Conservation (phyloP, 2,329 filamentous ascomycete genomes). For the Didymella exigua region DNA sequence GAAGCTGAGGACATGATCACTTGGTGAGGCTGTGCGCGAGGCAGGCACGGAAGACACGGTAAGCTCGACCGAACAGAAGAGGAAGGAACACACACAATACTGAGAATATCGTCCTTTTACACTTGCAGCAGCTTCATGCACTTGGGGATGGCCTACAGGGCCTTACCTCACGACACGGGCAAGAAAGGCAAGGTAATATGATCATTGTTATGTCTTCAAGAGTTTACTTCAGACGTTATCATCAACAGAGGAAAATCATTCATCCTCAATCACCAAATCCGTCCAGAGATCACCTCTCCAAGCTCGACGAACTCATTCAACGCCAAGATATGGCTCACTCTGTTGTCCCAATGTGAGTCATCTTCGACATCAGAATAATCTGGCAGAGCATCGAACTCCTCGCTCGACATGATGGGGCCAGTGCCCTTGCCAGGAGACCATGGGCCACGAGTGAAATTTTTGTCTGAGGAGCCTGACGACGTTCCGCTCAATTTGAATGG, state of each 20-base stretch:
- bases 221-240: background rate
- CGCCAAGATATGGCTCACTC: background rate
- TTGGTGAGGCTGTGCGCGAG: background rate
- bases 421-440: background rate
- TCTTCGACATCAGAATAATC: background rate
- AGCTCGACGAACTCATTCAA: background rate
- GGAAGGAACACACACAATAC: background rate
- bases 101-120: background rate
- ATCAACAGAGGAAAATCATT: background rate
- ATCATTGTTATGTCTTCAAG: background rate
- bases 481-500: too few species aligned
- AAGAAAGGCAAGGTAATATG: background rate
- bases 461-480: background rate
- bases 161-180: too few species aligned
- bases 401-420: background rate
- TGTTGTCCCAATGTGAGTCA: background rate
- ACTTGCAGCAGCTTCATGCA: too few species aligned
- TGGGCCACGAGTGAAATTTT: background rate
- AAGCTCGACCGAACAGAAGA: background rate
- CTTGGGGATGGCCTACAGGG: too few species aligned
- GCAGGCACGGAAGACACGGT: background rate
- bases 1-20: background rate
- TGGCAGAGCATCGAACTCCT: constrained; percentile 2
- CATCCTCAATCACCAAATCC: background rate
- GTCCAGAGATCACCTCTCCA: background rate